These are phyloP conservation scores for Penstemon davidsonii DNA, from an alignment of 257 asterid species.

Conservation along the genomic window DNA sequence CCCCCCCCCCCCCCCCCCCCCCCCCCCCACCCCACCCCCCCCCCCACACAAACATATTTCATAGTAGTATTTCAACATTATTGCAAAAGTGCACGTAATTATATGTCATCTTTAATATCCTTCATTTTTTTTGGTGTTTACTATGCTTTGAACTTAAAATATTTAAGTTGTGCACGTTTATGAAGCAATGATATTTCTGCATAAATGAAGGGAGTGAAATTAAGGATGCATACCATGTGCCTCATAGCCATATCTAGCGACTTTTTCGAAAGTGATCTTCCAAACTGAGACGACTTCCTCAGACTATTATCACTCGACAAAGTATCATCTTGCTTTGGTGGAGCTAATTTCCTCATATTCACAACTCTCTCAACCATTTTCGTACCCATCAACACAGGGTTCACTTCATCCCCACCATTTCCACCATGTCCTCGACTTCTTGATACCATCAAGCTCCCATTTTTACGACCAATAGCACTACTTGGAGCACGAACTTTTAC, in stretches of 20 bases:
- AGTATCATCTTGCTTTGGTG: constrained; percentile 60
- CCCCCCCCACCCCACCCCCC: too few relatives aligned
- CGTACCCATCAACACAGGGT: constrained; percentile 75
- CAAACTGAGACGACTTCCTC: constrained; percentile 59
- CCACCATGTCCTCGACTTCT: constrained; percentile 48
- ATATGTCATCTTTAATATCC: too few relatives aligned
- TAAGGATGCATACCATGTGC: constrained; percentile 65
- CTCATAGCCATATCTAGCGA: constrained; percentile 91
- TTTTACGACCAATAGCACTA: constrained; percentile 21
- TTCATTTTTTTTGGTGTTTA: too few relatives aligned
- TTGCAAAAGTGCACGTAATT: too few relatives aligned
- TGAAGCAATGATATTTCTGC: too few relatives aligned
- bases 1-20: too few relatives aligned
- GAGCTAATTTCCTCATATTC: constrained; percentile 89
- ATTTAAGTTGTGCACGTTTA: too few relatives aligned
- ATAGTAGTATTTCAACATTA: too few relatives aligned
- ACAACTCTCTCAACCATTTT: constrained; percentile 89
- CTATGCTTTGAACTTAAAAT: too few relatives aligned
- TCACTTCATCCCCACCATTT: constrained; percentile 55
- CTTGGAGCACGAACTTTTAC: constrained; percentile 40
- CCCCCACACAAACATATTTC: too few relatives aligned
- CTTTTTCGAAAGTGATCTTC: constrained; percentile 74
- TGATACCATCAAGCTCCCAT: constrained; percentile 37
- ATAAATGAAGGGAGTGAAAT: too few relatives aligned
- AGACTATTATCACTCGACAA: constrained; percentile 31